Conservation (phyloP, 1,284 basidiomycete genomes). For the Leccinum pachyderme region DNA sequence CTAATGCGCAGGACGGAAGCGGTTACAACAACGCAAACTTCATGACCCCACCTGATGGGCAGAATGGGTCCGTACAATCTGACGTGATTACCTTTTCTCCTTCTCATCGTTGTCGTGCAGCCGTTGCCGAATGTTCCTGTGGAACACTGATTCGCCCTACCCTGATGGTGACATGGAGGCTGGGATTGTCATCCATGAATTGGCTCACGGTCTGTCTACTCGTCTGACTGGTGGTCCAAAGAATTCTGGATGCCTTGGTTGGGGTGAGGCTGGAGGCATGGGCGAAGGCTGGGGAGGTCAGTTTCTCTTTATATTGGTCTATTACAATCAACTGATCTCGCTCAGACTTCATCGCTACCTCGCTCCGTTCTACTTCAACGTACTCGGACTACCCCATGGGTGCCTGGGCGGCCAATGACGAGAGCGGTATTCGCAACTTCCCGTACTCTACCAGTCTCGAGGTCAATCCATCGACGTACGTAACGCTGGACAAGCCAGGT, state of each 20-base stretch:
- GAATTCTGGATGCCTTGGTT: conserved; percentile 92
- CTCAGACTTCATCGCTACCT: conserved; percentile 79
- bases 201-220: conserved; percentile 88
- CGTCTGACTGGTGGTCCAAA: conserved; percentile 92
- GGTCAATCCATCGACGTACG: conserved; percentile 90
- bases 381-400: conserved; percentile 90
- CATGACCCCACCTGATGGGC: conserved; percentile 74
- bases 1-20: conserved; percentile 92
- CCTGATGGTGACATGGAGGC: conserved; percentile 94
- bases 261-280: conserved; percentile 96
- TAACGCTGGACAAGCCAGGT: conserved; percentile 91
- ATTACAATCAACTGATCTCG: conserved; percentile 1
- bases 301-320: conserved; percentile 11
- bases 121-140: conserved; percentile 96
- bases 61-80: conserved; percentile 44
- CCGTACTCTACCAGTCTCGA: conserved; percentile 78
- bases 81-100: neutral
- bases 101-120: conserved; percentile 49
- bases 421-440: conserved; percentile 84
- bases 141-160: conserved; percentile 88
- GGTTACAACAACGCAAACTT: conserved; percentile 90
- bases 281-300: conserved; percentile 88
- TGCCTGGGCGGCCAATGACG: conserved; percentile 86
- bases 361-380: conserved; percentile 70
- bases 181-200: conserved; percentile 90